Percentiles rank a stretch among this genome's conserved stretches.
Evolutionary conservation across 2,329 filamentous ascomycete species (phyloP).

Genomic region (Apiospora koreana): DNA sequence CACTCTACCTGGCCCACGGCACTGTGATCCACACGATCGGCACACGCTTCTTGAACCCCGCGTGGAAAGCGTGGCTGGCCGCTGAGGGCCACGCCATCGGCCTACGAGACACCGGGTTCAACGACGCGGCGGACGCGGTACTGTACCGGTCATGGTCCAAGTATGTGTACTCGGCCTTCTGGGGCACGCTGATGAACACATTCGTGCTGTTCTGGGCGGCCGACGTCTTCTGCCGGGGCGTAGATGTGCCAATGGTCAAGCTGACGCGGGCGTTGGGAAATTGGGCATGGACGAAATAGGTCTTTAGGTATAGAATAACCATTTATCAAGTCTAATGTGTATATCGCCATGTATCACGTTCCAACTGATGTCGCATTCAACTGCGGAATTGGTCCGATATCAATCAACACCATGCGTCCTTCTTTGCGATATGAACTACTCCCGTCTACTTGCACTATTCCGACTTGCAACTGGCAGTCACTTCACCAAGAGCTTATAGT

Average conservation of each 20-base stretch:
- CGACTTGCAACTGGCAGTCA: too few species aligned
- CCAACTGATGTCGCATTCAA: too few species aligned
- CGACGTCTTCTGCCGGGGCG: slow-evolving; percentile 56
- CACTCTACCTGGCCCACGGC: slow-evolving; percentile 64
- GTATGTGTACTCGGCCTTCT: slow-evolving; percentile 41
- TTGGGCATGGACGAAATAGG: neutral
- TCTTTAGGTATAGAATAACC: neutral
- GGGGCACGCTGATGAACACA: slow-evolving; percentile 47
- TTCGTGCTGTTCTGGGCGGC: slow-evolving; percentile 55
- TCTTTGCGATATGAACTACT: too few species aligned
- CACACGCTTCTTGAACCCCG: slow-evolving; percentile 51
- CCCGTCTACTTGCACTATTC: too few species aligned
- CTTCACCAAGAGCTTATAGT: too few species aligned
- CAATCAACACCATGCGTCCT: too few species aligned
- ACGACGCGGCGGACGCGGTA: slow-evolving; percentile 28
- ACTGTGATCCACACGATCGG: slow-evolving; percentile 54
- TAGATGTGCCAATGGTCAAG: slow-evolving; percentile 57
- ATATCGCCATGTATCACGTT: neutral
- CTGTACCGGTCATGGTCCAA: slow-evolving; percentile 34
- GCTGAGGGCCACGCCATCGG: slow-evolving; percentile 50
- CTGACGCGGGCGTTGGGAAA: slow-evolving; percentile 58
- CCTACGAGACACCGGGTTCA: slow-evolving; percentile 32
- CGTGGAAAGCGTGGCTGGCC: slow-evolving; percentile 46
- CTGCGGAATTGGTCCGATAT: too few species aligned
- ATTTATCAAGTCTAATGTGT: too few species aligned